Evolutionary conservation across 768 basidiomycete genomes (phyloP).

Genomic region (Pleurotus platypus): DNA sequence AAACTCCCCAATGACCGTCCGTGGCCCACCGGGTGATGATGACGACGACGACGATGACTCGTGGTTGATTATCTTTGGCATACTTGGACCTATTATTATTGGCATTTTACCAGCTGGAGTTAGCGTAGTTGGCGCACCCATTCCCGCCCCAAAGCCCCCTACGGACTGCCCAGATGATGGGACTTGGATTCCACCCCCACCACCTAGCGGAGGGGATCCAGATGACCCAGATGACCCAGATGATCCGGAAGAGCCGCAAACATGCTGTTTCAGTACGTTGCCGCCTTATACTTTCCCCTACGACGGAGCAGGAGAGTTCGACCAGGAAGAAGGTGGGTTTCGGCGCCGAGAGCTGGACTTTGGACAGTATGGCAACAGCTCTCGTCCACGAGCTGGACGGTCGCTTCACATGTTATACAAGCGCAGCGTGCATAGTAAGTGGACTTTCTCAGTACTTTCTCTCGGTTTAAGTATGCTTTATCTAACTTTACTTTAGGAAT

Average conservation of each 20-base stretch:
- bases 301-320: not conserved
- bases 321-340: not conserved
- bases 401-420: not conserved
- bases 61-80: not conserved
- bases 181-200: not conserved
- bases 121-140: not conserved
- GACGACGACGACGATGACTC: not conserved
- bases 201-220: not conserved
- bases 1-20: not conserved
- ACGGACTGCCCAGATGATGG: not conserved
- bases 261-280: not conserved
- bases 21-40: not conserved
- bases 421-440: not conserved
- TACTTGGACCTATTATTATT: not conserved
- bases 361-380: not conserved
- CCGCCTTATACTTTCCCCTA: not conserved
- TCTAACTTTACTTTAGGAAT: not conserved
- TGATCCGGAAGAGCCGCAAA: not conserved
- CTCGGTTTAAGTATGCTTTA: not conserved
- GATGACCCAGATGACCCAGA: not conserved
- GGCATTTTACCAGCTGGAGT: not conserved
- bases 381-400: not conserved
- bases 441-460: not conserved
- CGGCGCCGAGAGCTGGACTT: not conserved
- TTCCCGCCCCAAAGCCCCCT: not conserved